A percentile compares a stretch with the other conserved stretches of the same genome.
Conservation (phyloP, 768 basidiomycete genomes). For the Termitomyces sp. region DNA sequence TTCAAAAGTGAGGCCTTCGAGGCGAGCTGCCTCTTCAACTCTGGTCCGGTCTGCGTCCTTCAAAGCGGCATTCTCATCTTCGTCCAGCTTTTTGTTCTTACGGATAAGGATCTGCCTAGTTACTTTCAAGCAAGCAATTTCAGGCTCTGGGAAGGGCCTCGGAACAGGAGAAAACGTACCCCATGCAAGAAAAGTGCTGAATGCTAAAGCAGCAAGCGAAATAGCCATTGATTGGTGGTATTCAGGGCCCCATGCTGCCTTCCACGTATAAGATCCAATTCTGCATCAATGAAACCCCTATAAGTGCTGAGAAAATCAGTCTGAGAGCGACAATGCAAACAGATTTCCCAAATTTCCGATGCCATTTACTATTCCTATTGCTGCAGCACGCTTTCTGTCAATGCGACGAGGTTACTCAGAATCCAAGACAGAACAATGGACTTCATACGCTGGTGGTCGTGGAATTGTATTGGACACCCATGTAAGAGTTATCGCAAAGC, state of each 20-base stretch:
- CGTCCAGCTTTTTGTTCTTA: conserved; percentile 48
- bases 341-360: conserved; percentile 50
- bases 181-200: conserved; percentile 27
- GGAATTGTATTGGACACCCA: conserved; percentile 62
- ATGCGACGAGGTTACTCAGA: background rate
- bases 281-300: conserved; percentile 22
- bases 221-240: conserved; percentile 64
- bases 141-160: background rate
- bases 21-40: conserved; percentile 51
- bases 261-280: conserved; percentile 60
- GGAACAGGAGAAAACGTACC: conserved; percentile 17
- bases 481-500: conserved; percentile 44
- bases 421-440: background rate
- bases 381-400: conserved; percentile 43
- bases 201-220: conserved; percentile 28
- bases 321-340: conserved; percentile 26
- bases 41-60: conserved; percentile 41
- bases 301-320: background rate
- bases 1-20: conserved; percentile 57
- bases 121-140: conserved; percentile 18
- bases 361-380: conserved; percentile 61
- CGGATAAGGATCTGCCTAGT: conserved; percentile 43
- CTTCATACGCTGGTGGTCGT: conserved; percentile 49
- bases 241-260: conserved; percentile 52
- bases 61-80: conserved; percentile 38